These are phyloP conservation scores for Didymella keratinophila DNA, from an alignment of 2,329 filamentous ascomycete genomes.

Conservation along the genomic window DNA sequence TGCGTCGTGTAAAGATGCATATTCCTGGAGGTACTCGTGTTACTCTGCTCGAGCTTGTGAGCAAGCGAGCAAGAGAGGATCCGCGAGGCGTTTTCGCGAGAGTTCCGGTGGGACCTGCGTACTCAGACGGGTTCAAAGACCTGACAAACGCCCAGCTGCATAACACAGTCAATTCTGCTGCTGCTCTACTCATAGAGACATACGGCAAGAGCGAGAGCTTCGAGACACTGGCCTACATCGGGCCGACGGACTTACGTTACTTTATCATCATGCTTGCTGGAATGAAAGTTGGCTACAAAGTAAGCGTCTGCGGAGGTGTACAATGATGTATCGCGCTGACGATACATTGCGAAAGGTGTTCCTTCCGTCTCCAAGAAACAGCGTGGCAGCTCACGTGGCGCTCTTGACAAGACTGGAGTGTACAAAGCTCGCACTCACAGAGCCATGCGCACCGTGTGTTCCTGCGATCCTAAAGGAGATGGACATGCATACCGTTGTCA, in stretches of 20 bases:
- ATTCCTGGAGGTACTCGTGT: background rate
- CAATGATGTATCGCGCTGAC: background rate
- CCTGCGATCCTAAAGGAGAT: background rate
- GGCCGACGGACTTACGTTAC: background rate
- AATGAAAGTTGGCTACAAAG: background rate
- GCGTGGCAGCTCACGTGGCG: background rate
- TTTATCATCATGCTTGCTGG: background rate
- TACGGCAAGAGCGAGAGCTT: background rate
- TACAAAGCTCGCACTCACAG: background rate
- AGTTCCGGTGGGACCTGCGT: background rate
- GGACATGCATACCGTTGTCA: background rate
- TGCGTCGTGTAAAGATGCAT: no score
- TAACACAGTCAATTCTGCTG: background rate
- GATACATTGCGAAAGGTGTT: background rate
- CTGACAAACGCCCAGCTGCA: background rate
- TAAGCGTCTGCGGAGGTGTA: background rate
- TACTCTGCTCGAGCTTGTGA: constrained; percentile 25
- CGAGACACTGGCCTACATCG: background rate
- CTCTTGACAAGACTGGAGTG: background rate
- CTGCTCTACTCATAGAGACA: background rate
- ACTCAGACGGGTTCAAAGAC: background rate
- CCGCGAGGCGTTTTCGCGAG: background rate
- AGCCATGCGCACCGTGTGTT: background rate
- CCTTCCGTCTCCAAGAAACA: background rate
- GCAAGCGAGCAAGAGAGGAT: background rate